Conservation (phyloP, 2,329 filamentous ascomycete genomes). For the Coniochaeta ligniaria region DNA sequence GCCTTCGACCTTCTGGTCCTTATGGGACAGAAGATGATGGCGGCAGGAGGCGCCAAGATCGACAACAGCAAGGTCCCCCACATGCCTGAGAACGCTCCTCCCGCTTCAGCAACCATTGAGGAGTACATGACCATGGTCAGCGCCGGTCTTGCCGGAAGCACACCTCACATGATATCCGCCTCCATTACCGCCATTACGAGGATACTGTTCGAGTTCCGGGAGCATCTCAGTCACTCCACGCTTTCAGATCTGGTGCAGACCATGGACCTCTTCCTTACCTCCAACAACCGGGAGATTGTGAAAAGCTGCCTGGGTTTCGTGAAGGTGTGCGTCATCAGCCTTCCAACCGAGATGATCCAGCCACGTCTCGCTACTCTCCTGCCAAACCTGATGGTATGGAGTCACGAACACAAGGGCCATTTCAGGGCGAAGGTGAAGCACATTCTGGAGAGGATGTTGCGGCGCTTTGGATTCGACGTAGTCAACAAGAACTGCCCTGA, state of each 20-base stretch:
- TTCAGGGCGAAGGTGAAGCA: conserved; percentile 98
- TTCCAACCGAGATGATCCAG: conserved; percentile 72
- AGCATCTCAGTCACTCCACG: conserved; percentile 58
- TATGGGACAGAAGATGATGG: conserved; percentile 73
- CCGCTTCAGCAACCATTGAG: conserved; percentile 74
- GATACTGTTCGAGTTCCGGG: conserved; percentile 87
- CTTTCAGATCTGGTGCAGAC: conserved; percentile 84
- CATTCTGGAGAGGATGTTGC: conserved; percentile 89
- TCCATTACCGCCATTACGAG: conserved; percentile 92
- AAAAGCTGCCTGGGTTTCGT: conserved; percentile 91
- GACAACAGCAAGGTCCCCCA: conserved; percentile 80
- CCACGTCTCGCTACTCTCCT: conserved; percentile 71
- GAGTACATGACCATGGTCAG: conserved; percentile 99
- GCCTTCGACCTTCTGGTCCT: conserved; percentile 87
- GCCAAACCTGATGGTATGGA: conserved; percentile 91
- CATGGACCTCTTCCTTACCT: conserved; percentile 92
- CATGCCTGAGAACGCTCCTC: conserved; percentile 75
- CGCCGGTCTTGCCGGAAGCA: conserved; percentile 84
- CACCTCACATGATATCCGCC: conserved; percentile 95
- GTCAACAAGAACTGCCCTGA: conserved; percentile 79
- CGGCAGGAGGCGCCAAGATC: conserved; percentile 62
- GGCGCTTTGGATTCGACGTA: conserved; percentile 77
- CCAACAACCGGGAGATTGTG: conserved; percentile 95
- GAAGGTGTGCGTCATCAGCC: conserved; percentile 85
- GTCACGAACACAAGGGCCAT: conserved; percentile 95